A percentile compares a stretch with the other conserved stretches of the same genome.
These are phyloP conservation scores for Blastocystis sp. DNA, from an alignment of 352 stramenopile species.

Conservation along the genomic window DNA sequence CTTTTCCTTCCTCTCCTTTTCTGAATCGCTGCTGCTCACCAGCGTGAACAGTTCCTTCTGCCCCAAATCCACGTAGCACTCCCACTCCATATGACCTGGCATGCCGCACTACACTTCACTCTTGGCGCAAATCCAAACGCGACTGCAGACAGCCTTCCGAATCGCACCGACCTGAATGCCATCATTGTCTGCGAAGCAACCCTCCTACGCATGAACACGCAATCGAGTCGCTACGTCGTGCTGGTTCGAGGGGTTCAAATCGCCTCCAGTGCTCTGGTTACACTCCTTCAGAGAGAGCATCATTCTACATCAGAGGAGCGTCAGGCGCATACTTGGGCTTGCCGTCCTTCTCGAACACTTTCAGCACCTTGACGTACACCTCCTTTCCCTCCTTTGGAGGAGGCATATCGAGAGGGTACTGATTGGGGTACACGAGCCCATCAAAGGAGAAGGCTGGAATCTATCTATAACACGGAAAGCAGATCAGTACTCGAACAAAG, in stretches of 20 bases:
- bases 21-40: background rate
- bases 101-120: slow-evolving; percentile 17
- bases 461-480: background rate
- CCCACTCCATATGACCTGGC: slow-evolving; percentile 12
- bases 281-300: slow-evolving; percentile 32
- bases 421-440: slow-evolving; percentile 6
- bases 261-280: background rate
- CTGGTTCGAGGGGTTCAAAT: slow-evolving; percentile 13
- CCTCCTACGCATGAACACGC: background rate
- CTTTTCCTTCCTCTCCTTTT: background rate
- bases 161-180: background rate
- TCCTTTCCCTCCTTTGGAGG: slow-evolving; percentile 4
- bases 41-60: slow-evolving; percentile 26
- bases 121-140: background rate
- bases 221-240: background rate
- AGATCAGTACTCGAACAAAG: background rate
- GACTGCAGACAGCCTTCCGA: slow-evolving; percentile 4
- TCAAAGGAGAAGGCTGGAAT: background rate
- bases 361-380: slow-evolving; percentile 14
- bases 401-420: slow-evolving; percentile 1
- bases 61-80: background rate
- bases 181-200: slow-evolving; percentile 16
- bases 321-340: background rate
- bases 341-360: background rate
- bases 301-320: background rate